These are phyloP conservation scores for Tetrastigma voinierianum DNA, from an alignment of 164 flowering plant genomes.

Conservation along the genomic window DNA sequence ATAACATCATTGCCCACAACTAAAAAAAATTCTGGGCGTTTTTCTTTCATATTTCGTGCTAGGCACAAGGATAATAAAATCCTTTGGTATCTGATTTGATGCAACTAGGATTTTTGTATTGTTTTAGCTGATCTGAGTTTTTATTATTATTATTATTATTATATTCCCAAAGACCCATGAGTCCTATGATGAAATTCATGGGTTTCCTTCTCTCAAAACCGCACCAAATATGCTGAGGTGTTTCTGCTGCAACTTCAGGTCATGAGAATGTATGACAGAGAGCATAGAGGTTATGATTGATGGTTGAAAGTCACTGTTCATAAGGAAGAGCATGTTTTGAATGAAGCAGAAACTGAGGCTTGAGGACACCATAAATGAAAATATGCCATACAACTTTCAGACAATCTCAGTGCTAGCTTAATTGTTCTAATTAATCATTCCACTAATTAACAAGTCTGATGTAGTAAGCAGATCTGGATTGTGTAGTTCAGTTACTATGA, in stretches of 20 bases:
- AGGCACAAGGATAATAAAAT: not conserved
- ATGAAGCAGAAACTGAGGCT: conserved; percentile 4
- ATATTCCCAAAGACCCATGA: too few species aligned
- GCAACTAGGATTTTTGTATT: too few species aligned
- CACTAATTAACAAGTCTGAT: too few species aligned
- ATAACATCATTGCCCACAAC: too few species aligned
- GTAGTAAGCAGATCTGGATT: not conserved
- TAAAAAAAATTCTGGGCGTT: not conserved
- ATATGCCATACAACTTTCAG: not conserved
- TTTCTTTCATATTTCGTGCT: conserved; percentile 1
- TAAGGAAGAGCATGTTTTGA: too few species aligned
- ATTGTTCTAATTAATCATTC: too few species aligned
- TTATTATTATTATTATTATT: too few species aligned
- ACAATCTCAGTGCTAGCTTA: conserved; percentile 1
- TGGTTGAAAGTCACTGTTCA: too few species aligned
- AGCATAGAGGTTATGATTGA: not conserved
- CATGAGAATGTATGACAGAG: too few species aligned
- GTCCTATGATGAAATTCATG: too few species aligned
- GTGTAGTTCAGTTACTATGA: not conserved
- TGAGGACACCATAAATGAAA: not conserved
- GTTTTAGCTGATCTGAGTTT: too few species aligned
- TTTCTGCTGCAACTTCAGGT: not conserved
- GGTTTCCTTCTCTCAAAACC: not conserved
- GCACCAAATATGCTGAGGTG: conserved; percentile 1
- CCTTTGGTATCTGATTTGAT: not conserved